Percentiles rank a stretch among this genome's conserved stretches.
These are phyloP conservation scores for Myrica gale DNA, from an alignment of 306 rosid species.

Conservation along the genomic window DNA sequence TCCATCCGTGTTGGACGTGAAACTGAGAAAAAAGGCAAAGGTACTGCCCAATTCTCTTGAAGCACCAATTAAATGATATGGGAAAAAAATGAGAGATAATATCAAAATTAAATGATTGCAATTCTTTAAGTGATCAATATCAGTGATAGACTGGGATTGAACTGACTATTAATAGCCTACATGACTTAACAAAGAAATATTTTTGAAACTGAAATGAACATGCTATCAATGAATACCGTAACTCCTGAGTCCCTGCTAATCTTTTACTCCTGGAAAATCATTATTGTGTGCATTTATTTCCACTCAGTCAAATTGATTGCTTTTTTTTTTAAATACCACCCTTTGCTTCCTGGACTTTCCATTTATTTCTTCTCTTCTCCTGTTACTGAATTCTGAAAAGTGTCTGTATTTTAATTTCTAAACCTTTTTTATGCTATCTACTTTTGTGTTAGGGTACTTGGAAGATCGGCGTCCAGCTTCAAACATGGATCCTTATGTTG, in stretches of 20 bases:
- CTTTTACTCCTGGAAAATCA: neutral
- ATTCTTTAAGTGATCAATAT: neutral
- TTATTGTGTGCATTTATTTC: neutral
- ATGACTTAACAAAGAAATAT: too few relatives aligned
- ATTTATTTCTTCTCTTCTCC: neutral
- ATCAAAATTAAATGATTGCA: neutral
- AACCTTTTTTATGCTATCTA: conserved; percentile 25
- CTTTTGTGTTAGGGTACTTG: conserved; percentile 71
- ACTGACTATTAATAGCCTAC: too few relatives aligned
- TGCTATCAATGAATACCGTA: neutral
- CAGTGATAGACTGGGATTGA: neutral
- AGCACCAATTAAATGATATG: neutral
- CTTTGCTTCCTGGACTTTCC: neutral
- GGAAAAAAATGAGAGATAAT: neutral
- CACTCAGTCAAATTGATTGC: neutral
- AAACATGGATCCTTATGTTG: conserved; percentile 96
- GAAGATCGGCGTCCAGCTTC: conserved; percentile 99
- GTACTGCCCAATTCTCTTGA: conserved; percentile 33
- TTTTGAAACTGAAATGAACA: too few relatives aligned
- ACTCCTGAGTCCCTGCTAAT: neutral
- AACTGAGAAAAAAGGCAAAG: conserved; percentile 89
- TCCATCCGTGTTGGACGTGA: conserved; percentile 98
- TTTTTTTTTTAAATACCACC: neutral
- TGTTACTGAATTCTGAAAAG: neutral
- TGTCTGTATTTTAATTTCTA: conserved; percentile 2